Evolutionary conservation across 1,284 basidiomycete genomes (phyloP).

Genomic region (Cryptococcus sp.): DNA sequence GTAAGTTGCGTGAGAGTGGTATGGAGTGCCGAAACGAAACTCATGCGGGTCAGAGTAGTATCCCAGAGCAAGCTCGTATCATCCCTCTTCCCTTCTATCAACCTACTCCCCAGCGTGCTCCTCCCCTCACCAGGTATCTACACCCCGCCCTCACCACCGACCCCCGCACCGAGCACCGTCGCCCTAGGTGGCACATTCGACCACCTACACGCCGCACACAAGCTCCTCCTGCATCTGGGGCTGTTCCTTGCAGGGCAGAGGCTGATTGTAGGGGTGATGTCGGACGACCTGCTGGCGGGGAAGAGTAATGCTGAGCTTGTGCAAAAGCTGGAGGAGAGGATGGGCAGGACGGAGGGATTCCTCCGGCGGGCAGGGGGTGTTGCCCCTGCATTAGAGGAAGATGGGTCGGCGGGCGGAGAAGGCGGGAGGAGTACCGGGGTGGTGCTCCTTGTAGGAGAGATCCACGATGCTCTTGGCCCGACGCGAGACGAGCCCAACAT

Average conservation of each 20-base stretch:
- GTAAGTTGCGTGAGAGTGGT: slow-evolving; percentile 1
- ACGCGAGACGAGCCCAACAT: slow-evolving; percentile 79
- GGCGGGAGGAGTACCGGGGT: not conserved
- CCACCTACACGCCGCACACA: slow-evolving; percentile 95
- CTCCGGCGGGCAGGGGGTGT: slow-evolving; percentile 44
- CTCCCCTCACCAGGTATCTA: not conserved
- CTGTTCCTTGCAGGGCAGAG: slow-evolving; percentile 74
- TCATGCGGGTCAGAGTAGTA: not conserved
- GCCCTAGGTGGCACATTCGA: slow-evolving; percentile 84
- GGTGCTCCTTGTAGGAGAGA: slow-evolving; percentile 58
- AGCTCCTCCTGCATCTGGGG: slow-evolving; percentile 89
- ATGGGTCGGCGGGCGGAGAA: not conserved
- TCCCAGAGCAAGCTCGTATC: not conserved
- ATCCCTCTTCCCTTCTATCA: not conserved
- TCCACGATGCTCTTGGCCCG: slow-evolving; percentile 81
- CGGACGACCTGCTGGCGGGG: slow-evolving; percentile 67
- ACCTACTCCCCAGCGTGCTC: not conserved
- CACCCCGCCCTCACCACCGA: not conserved
- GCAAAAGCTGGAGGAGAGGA: slow-evolving; percentile 62
- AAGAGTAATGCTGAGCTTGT: slow-evolving; percentile 72
- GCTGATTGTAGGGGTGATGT: slow-evolving; percentile 82
- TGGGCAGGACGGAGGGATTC: slow-evolving; percentile 60
- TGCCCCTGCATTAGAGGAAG: not conserved
- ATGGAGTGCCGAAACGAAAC: not conserved
- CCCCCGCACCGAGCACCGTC: slow-evolving; percentile 30